Evolutionary conservation across 2,329 filamentous ascomycete genomes (phyloP), one percentile per base, ranked within the genome.

Genomic region (Verruconis gallopava): DNA sequence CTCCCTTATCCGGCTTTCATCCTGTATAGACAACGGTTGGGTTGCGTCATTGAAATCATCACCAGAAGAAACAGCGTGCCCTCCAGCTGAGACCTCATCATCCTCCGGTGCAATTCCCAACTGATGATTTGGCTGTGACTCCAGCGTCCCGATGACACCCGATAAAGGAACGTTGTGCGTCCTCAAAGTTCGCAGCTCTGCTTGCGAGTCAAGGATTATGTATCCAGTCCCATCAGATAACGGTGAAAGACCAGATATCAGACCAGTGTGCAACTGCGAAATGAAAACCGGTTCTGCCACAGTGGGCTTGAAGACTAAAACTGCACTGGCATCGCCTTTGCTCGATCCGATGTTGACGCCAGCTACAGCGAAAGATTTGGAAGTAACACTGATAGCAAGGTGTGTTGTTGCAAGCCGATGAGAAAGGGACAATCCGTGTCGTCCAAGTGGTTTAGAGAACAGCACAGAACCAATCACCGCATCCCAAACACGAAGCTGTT

Each of bases 401-500:
- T 81, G 79, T 15, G 42, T 50, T 19, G 58, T 55, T 30, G 72
- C 58, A 45, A 62, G 56, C 38, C 62, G 62, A 33, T 62, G 57
- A 30, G 47, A 45, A 37, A 50, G 46, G 40, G 52, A 45, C 47
- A 58, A 25, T 57, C 44, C 60, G 55, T n/a, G 58, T 66, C 17
- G 58, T 30, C 61, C 67, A 12, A 86, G 63, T 19, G 71, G 64
- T 39, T 81, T 67, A 38, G 75, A 75, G 53, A 81, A 85, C 25
- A 75, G 72, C 37, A 88, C 68, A 50, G 79, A 72, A 52, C 93
- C 83, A 39, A 77, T 70, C 5, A 96, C 83, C 9, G 93, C 72
- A 57, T 98, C 83, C 68, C 85, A 94, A 25, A 94, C 79, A 32
- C 76, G 69, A 5, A 95, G 68, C 20, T 76, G 72, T 34, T 80